phyloP scores from a whole-genome alignment of 345 rosid genomes.

The Chamaenerion angustifolium region DNA sequence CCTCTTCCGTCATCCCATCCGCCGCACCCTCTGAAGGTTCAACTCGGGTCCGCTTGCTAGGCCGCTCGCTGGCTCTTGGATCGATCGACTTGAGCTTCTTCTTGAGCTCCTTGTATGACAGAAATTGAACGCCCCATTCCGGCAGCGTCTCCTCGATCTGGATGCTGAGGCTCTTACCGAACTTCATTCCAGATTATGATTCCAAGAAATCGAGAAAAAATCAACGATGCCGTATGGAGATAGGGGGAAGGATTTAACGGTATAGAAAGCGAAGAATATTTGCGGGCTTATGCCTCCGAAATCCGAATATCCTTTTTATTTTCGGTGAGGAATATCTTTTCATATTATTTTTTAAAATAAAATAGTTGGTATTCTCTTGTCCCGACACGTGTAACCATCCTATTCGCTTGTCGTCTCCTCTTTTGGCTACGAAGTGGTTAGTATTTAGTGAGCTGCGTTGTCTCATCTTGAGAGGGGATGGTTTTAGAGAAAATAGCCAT shows the following conservation, averaged over 20 bases:
- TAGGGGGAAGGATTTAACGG: constrained; percentile 18
- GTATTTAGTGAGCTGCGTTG: too few species aligned
- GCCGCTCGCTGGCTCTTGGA: constrained; percentile 33
- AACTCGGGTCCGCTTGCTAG: constrained; percentile 38
- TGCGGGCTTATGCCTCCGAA: constrained; percentile 13
- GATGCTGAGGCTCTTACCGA: constrained; percentile 86
- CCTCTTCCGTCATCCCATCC: constrained; percentile 48
- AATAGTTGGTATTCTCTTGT: neutral
- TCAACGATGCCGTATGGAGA: too few species aligned
- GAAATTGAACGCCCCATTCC: constrained; percentile 90
- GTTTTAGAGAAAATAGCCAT: neutral
- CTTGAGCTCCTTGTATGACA: constrained; percentile 91
- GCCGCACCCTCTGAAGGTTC: constrained; percentile 12
- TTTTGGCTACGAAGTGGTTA: too few species aligned
- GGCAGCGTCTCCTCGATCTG: constrained; percentile 95
- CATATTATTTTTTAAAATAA: neutral
- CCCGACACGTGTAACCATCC: too few species aligned
- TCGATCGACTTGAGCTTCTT: constrained; percentile 65
- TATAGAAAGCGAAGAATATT: constrained; percentile 37
- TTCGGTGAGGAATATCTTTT: constrained; percentile 4
- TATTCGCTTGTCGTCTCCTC: too few species aligned
- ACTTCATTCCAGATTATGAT: constrained; percentile 36
- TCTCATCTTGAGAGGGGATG: too few species aligned
- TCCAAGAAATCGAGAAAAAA: too few species aligned
- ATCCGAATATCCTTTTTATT: neutral